Evolutionary conservation across 2,329 filamentous ascomycete species (phyloP), one percentile per base, ranked within the genome.

Genomic region (Cryphonectria parasitica): DNA sequence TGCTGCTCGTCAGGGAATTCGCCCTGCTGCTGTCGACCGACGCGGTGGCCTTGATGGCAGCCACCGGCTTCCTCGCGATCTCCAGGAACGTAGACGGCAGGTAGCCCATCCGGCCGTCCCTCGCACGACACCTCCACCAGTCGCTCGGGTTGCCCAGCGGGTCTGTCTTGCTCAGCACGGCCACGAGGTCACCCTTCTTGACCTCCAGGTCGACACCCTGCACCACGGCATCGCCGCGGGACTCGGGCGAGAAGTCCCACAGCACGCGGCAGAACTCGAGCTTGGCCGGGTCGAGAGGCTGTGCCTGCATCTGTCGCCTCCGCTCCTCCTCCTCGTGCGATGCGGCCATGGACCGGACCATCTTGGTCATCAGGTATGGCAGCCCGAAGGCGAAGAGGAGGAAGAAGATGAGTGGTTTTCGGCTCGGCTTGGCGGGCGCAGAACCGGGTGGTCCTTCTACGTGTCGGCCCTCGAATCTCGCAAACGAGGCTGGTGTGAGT

Each of bases 371-470:
- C 64, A 99, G 86, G 80, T 97, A 99, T 7, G 96, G 96, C 19
- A 99, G 87, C 67, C 96, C 97, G 77, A 99, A 97, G 6, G 97
- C 95, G 25, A 96, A 95, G 60, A 97, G 85, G 72, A 98, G 85
- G 85, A 99, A 99, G 85, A 99, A 95, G 78, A 99, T 88, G 77
- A 99, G 93, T 0, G 96, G 96, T 81, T 98, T 99, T 80, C 93
- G 94, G 78, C 93, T 97, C 25, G 95, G 95, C 76, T 90, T 91
- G 25, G 89, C 85, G 15, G 84, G 81, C 22, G 85, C 86, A 22
- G 66, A 54, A 0, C 60, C 66, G 15, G 91, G 86, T 1, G 89
- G 86, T 74, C 92, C 93, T 75, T 94, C 78, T 77, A 81, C 74
- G 69, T 86, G 82, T 22, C 91, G 91, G 69, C 92, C 93, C 79